Evolutionary conservation across 352 stramenopile species (phyloP).

Genomic region (Phytopythium ostracodes): DNA sequence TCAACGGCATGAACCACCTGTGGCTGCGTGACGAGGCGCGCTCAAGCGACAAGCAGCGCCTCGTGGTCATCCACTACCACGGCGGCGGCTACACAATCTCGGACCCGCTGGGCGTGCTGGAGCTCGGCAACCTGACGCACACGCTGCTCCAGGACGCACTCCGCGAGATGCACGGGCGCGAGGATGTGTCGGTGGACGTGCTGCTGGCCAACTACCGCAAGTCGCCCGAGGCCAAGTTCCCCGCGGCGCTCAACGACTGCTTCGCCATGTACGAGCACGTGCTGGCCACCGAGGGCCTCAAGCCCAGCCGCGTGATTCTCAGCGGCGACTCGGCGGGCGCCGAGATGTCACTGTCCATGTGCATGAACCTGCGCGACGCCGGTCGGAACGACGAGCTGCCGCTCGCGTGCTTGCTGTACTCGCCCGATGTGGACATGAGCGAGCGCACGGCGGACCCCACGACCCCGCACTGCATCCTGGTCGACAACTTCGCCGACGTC

Average conservation of each 20-base stretch:
- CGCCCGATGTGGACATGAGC: slow-evolving; percentile 20
- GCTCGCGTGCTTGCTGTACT: slow-evolving; percentile 23
- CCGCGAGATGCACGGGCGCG: slow-evolving; percentile 11
- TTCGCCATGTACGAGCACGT: slow-evolving; percentile 30
- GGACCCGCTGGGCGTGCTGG: slow-evolving; percentile 18
- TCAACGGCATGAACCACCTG: slow-evolving; percentile 22
- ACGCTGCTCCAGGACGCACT: slow-evolving; percentile 17
- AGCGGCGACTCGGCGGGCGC: slow-evolving; percentile 38
- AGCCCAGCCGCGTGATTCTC: slow-evolving; percentile 28
- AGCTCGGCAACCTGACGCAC: slow-evolving; percentile 20
- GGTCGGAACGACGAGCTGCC: slow-evolving; percentile 14
- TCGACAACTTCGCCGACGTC: slow-evolving; percentile 6
- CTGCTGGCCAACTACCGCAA: slow-evolving; percentile 53
- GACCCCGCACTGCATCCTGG: slow-evolving; percentile 30
- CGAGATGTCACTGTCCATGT: slow-evolving; percentile 29
- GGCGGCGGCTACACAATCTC: slow-evolving; percentile 33
- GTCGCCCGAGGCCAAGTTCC: slow-evolving; percentile 30
- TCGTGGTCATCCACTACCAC: slow-evolving; percentile 32
- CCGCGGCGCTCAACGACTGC: slow-evolving; percentile 23
- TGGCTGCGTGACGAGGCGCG: slow-evolving; percentile 19
- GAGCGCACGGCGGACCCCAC: not conserved
- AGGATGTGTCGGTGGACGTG: slow-evolving; percentile 26
- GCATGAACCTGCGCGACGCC: slow-evolving; percentile 28
- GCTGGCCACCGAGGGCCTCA: slow-evolving; percentile 18
- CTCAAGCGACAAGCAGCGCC: slow-evolving; percentile 10